Evolutionary conservation across 2,329 filamentous ascomycete species (phyloP).

Genomic region (Verticillium dahliae): DNA sequence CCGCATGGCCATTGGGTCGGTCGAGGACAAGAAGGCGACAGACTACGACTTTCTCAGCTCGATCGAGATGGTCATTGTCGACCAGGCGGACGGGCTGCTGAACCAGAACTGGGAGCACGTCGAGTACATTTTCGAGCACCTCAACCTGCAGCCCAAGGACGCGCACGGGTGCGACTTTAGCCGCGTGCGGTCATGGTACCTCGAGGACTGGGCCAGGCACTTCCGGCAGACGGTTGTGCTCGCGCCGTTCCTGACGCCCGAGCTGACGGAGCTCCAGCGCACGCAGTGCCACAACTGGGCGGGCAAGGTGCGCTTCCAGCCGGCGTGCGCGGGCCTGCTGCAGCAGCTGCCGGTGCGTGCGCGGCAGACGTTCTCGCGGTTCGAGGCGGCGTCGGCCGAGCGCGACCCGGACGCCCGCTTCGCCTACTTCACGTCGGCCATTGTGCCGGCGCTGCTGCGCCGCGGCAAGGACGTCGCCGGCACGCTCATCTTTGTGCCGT

Average conservation of each 20-base stretch:
- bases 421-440: slow-evolving; percentile 78
- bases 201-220: slow-evolving; percentile 76
- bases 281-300: slow-evolving; percentile 72
- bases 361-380: slow-evolving; percentile 85
- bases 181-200: slow-evolving; percentile 83
- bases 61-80: slow-evolving; percentile 82
- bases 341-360: slow-evolving; percentile 65
- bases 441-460: slow-evolving; percentile 69
- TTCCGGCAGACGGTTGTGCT: slow-evolving; percentile 82
- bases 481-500: slow-evolving; percentile 82
- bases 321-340: slow-evolving; percentile 64
- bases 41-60: slow-evolving; percentile 92
- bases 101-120: slow-evolving; percentile 99
- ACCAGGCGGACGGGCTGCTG: slow-evolving; percentile 85
- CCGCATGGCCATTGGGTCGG: slow-evolving; percentile 82
- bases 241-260: slow-evolving; percentile 79
- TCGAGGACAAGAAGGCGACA: slow-evolving; percentile 51
- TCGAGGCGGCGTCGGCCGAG: slow-evolving; percentile 63
- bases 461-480: slow-evolving; percentile 59
- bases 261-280: slow-evolving; percentile 74
- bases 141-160: slow-evolving; percentile 86
- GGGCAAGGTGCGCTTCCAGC: slow-evolving; percentile 69
- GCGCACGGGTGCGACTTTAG: slow-evolving; percentile 91
- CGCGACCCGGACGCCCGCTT: slow-evolving; percentile 84
- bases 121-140: slow-evolving; percentile 82